Evolutionary conservation across 805 yeast genomes (phyloP), one percentile per base, ranked within the genome.

Genomic region (Lipomyces spencermartinsiae): DNA sequence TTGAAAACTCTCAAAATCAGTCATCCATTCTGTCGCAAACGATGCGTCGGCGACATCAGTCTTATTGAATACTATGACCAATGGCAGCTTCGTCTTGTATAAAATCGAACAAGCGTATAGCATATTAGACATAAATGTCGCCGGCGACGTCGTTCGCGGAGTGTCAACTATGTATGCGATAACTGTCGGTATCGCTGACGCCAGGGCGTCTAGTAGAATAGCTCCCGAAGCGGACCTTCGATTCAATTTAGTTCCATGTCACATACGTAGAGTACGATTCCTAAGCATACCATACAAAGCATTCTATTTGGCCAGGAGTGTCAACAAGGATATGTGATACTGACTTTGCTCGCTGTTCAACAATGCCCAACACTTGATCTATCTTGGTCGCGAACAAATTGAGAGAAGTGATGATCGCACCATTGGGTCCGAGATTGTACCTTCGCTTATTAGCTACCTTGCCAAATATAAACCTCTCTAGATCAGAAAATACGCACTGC

Each of bases 291-390:
- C 99, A 95, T 56, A 95, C 93, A 78, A 95, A 95, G 81, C 98
- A 93, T 79, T 95, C 99, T 70, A 95, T 95, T 80, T 95, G 99
- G 12, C 99, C 99, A 0, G 99, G 99, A 0, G 99, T 95, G 80
- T 95, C 99, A 61, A 94, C 86, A 49, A 95, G 89, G 71, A 93
- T 91, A 77, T 82, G 82, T 1, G 80, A 76, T 19, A 71, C 73
- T 16, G 64, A 53, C 29, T 82, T 84, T 0, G 88, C 81, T 73
- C 94, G 86, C 76, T 93, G 92, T 75, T 93, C 97, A 25, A 94
- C 90, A 51, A 95, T 82, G 51, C 86, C 85, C 60, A 95, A 88
- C 4, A 95, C 98, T 80, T 95, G 99, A 78, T 95, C 99, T 66
- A 95, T 92, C 79, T 95, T 95, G 14, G 99, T 95, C 60, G 97